Evolutionary conservation across 805 yeast species (phyloP).

Genomic region (Pichia manshurica): DNA sequence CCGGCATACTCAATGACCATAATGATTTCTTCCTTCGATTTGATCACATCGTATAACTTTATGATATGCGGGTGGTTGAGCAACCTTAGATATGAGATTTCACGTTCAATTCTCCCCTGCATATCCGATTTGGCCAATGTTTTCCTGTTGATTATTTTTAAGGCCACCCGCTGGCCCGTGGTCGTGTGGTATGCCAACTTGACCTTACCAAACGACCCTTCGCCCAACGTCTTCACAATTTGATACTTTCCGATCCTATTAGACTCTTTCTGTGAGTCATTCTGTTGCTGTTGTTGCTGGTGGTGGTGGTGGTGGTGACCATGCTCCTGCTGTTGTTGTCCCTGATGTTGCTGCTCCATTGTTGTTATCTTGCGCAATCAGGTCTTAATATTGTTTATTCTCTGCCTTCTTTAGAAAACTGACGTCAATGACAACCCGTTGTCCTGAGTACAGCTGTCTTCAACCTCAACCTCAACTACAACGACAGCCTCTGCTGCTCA

Average conservation of each 20-base stretch:
- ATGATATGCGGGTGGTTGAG: slow-evolving; percentile 95
- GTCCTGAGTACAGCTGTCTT: no score
- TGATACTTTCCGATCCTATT: slow-evolving; percentile 83
- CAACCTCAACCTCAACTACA: no score
- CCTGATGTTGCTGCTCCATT: not conserved
- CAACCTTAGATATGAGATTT: slow-evolving; percentile 80
- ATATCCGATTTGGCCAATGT: slow-evolving; percentile 90
- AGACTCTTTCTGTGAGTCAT: slow-evolving; percentile 13
- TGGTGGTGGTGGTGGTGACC: slow-evolving; percentile 14
- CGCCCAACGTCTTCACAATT: slow-evolving; percentile 87
- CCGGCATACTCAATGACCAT: slow-evolving; percentile 98
- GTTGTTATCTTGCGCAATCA: not conserved
- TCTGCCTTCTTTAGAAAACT: no score
- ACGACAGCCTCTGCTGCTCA: no score
- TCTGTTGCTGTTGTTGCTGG: slow-evolving; percentile 17
- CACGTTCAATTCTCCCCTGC: slow-evolving; percentile 96
- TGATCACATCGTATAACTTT: slow-evolving; percentile 90
- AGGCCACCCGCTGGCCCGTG: slow-evolving; percentile 88
- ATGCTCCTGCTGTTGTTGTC: slow-evolving; percentile 4
- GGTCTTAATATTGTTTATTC: no score
- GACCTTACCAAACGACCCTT: slow-evolving; percentile 95
- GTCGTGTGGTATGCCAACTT: slow-evolving; percentile 84
- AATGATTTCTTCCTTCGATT: slow-evolving; percentile 89
- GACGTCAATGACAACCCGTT: no score
- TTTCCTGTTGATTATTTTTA: slow-evolving; percentile 87